Base-by-base conservation (phyloP, 352 stramenopile genomes). In the Phytophthora brassicae region DNA sequence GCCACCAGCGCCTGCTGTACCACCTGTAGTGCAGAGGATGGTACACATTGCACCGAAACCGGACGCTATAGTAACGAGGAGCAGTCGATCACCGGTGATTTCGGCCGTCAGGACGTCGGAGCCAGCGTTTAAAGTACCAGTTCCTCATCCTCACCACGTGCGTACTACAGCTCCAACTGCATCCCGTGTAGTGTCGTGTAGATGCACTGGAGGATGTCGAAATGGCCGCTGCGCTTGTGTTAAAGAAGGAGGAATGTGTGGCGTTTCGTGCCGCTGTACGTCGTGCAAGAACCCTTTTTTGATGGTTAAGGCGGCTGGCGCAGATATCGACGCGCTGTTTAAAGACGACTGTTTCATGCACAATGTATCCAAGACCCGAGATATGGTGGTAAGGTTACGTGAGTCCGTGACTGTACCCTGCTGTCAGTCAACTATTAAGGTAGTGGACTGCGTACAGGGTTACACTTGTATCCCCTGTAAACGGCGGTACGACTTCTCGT, bases 221-320 rank as follows among this genome's bases (percentile, higher is more conserved):
- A 94, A 94, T 19, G 85, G 85, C 14, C 79, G 85, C 47, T 94
- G 85, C 41, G 85, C 83, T 16, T 94, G 85, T 55, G 85, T 94
- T 22, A 94, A 92, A 62, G 81, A 91, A 43, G 82, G 82, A 41
- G 84, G 77, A 28, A 92, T 91, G 81, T 94, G 85, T 42, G 80
- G 80, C 22, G 56, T 66, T 12, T 81, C 79, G 23, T 94, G 85
- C 52, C 85, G 85, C 28, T 94, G 85, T 72, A 94, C 85, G 46
- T 92, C 82, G 12, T 94, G 85, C 72, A 92, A 94, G 70, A 94
- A 94, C 70, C 85, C 85, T 31, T 94, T 91, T 52, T 61, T 89
- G 56, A 89, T 89, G 76, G 84, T 94, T 36, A 87, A 91, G 58
- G 77, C 77, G 0, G 81, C 82, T 1, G 85, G 85, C 17, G 83